phyloP scores from a whole-genome alignment of 2,329 filamentous ascomycete genomes.

The Cercospora sp. region DNA sequence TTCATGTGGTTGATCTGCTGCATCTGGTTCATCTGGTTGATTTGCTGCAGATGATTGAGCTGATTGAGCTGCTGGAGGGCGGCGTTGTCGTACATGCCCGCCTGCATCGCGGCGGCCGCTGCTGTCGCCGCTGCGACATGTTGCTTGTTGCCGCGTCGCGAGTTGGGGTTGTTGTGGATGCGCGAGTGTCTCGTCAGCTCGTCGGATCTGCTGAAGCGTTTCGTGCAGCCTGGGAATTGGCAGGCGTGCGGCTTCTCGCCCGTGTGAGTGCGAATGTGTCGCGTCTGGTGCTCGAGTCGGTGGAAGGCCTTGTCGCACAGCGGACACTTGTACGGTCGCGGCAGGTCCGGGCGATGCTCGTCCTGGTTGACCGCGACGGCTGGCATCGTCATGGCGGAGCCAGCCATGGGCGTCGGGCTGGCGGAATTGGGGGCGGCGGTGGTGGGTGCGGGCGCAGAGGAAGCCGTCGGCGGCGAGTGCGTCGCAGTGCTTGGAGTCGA shows the following conservation, averaged over 20 bases:
- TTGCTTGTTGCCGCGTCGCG: conserved; percentile 85
- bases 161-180: conserved; percentile 99
- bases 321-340: conserved; percentile 96
- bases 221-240: conserved; percentile 92
- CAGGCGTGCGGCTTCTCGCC: conserved; percentile 98
- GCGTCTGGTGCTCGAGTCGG: conserved; percentile 88
- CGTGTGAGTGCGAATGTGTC: conserved; percentile 94
- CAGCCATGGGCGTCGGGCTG: conserved; percentile 38
- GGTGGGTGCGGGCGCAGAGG: conserved; percentile 9
- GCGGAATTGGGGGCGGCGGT: conserved; percentile 12
- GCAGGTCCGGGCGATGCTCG: conserved; percentile 76
- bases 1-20: conserved; percentile 31
- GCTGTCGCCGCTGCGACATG: conserved; percentile 61
- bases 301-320: conserved; percentile 99
- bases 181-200: conserved; percentile 95
- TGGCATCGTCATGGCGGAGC: conserved; percentile 49
- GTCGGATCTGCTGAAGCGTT: conserved; percentile 94
- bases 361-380: conserved; percentile 58
- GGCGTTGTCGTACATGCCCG: conserved; percentile 53
- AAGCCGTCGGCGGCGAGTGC: conserved; percentile 11
- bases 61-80: conserved; percentile 49
- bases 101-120: conserved; percentile 54
- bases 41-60: conserved; percentile 72
- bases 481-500: conserved; percentile 10
- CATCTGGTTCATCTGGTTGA: conserved; percentile 70